Percentiles rank a stretch among this genome's conserved stretches.
phyloP scores from a whole-genome alignment of 1,284 basidiomycete genomes.

The Anthracocystis panici-leucophaei region DNA sequence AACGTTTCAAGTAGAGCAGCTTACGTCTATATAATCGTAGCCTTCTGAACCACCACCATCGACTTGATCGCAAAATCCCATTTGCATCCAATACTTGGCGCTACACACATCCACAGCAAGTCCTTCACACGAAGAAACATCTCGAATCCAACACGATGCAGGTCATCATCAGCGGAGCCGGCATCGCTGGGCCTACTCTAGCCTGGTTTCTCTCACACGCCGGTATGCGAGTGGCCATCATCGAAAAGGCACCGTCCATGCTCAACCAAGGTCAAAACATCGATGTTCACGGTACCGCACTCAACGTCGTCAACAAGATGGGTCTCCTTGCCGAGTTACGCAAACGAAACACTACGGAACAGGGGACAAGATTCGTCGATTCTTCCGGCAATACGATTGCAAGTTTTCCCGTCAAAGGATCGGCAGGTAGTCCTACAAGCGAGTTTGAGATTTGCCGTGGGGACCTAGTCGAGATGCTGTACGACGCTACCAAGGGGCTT shows the following conservation, averaged over 20 bases:
- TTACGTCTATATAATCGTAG: background rate
- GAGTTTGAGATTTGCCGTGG: slow-evolving; percentile 56
- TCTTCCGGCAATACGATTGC: slow-evolving; percentile 46
- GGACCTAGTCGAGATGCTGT: slow-evolving; percentile 48
- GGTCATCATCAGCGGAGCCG: slow-evolving; percentile 69
- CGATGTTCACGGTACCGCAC: slow-evolving; percentile 63
- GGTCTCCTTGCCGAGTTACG: slow-evolving; percentile 55
- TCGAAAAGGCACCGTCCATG: slow-evolving; percentile 65
- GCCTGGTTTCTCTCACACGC: slow-evolving; percentile 64
- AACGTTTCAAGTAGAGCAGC: too few species aligned
- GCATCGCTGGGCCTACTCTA: slow-evolving; percentile 69
- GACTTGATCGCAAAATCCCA: too few species aligned
- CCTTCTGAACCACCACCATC: background rate
- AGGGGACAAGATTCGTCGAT: slow-evolving; percentile 62
- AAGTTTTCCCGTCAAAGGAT: slow-evolving; percentile 44
- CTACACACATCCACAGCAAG: background rate
- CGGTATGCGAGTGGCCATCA: slow-evolving; percentile 64
- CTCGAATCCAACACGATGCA: slow-evolving; percentile 2
- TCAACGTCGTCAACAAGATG: slow-evolving; percentile 66
- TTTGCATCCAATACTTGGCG: background rate
- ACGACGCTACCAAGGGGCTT: slow-evolving; percentile 19
- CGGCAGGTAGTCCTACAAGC: slow-evolving; percentile 22
- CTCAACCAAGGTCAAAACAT: slow-evolving; percentile 68
- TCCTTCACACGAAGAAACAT: background rate
- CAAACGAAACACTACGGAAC: slow-evolving; percentile 62